These are phyloP conservation scores for Diatrype stigma DNA, from an alignment of 2,329 filamentous ascomycete species.

Conservation along the genomic window DNA sequence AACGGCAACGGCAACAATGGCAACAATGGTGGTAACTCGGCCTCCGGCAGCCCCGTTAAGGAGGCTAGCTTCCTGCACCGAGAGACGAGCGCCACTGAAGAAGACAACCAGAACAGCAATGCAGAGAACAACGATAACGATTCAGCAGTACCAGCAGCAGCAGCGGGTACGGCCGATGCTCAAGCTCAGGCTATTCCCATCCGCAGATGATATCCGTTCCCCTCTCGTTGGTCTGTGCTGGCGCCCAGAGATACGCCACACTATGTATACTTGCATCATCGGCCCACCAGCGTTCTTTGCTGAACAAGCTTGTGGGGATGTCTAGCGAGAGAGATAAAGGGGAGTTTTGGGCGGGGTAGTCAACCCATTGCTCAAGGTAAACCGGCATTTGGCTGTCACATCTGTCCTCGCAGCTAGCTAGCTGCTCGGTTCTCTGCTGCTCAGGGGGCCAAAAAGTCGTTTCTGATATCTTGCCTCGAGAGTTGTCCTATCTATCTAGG, in stretches of 20 bases:
- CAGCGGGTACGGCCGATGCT: conserved; percentile 10
- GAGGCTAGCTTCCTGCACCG: conserved; percentile 84
- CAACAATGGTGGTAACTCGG: conserved; percentile 19
- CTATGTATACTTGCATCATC: no score
- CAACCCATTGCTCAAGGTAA: no score
- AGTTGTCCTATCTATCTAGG: no score
- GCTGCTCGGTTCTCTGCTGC: no score
- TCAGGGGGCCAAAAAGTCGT: no score
- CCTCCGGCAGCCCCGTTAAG: conserved; percentile 77
- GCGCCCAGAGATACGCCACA: not conserved
- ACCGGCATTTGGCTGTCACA: no score
- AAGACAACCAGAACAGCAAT: conserved; percentile 26
- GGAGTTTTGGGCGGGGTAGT: not conserved
- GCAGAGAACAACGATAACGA: conserved; percentile 33
- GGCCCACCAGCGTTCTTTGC: not conserved
- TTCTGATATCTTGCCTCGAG: no score
- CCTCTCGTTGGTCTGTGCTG: not conserved
- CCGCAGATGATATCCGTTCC: conserved; percentile 41
- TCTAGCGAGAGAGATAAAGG: not conserved
- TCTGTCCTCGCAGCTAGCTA: no score
- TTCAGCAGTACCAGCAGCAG: not conserved
- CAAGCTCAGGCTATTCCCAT: conserved; percentile 58
- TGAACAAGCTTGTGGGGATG: not conserved
- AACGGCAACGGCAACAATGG: not conserved
- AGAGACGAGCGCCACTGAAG: conserved; percentile 62